Evolutionary conservation across 345 rosid species (phyloP).

Genomic region (Arabidopsis arenosa): DNA sequence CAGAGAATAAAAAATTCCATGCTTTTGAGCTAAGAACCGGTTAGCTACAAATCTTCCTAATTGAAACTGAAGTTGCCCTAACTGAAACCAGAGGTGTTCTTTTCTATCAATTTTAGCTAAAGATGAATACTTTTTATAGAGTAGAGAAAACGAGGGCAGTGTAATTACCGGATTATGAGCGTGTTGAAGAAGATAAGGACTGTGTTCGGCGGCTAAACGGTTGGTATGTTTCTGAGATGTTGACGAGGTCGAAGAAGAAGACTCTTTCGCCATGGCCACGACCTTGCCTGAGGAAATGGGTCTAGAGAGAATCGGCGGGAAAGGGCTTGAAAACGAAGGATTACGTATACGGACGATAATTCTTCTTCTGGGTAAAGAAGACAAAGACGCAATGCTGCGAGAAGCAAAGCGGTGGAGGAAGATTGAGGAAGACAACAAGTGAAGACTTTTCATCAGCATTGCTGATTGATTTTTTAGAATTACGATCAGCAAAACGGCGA

Average conservation of each 20-base stretch:
- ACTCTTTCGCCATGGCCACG: constrained; percentile 54
- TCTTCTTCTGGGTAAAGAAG: constrained; percentile 33
- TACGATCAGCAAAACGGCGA: constrained; percentile 15
- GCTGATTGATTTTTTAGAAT: neutral
- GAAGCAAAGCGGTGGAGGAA: constrained; percentile 39
- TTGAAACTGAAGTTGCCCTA: neutral
- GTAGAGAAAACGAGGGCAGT: neutral
- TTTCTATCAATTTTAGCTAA: neutral
- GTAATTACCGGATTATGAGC: constrained; percentile 78
- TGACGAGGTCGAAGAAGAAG: constrained; percentile 45
- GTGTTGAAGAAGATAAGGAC: constrained; percentile 93
- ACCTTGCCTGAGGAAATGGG: constrained; percentile 47
- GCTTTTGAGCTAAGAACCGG: constrained; percentile 16
- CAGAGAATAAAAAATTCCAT: neutral
- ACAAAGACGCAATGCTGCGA: constrained; percentile 36
- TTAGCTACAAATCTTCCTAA: neutral
- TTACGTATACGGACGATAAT: constrained; percentile 6
- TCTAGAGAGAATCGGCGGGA: constrained; percentile 39
- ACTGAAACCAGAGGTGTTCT: neutral
- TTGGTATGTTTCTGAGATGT: constrained; percentile 57
- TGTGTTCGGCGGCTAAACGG: constrained; percentile 82
- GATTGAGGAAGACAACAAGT: constrained; percentile 41
- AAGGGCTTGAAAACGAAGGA: constrained; percentile 41
- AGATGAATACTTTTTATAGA: constrained; percentile 12
- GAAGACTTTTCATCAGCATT: constrained; percentile 46